Base-by-base conservation (phyloP, 768 basidiomycete species). In the Kwoniella dendrophila region DNA sequence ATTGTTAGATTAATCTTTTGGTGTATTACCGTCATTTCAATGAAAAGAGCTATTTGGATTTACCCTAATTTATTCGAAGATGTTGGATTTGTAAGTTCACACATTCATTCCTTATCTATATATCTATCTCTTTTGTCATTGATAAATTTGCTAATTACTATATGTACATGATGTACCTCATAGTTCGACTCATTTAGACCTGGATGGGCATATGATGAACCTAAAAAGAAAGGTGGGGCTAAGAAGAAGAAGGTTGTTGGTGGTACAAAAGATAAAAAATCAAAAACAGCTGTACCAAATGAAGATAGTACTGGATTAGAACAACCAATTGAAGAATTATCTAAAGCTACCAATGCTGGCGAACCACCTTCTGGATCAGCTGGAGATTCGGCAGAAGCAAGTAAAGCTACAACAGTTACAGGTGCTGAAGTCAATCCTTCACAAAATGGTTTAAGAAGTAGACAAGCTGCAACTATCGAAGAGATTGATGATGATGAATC, bases 1-100 rank as follows among this genome's bases (percentile, higher is more conserved):
- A 86, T 98, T 68, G 83, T 98, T 54, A 86, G 96, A 52, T 82
- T 97, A 56, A 89, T 99, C 70, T 88, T 97, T 82, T 98, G 92
- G 81, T 84, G 94, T 79, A 86, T 93, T 73, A 94, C 95, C n/a
- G 77, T 94, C 67, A 80, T 98, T 72, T 86, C 86, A 58, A 87
- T 86, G 32, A 86, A 87, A 63, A 92, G 92, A 14, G 96, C 94
- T 43, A 96, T 99, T 49, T 99, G 96, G 96, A 89, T 98, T 81
- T 99, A 97, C 83, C 96, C 96, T 0, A 88, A 95, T 76, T 82
- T 99, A 32, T 98, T 99, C 68, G 96, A 95, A 14, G 95, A 99
- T 73, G 95, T 97, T 57, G 94, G 96, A 79, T 95, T 98, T 75
- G 96, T 99, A 77, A 80, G 95, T 49, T 49, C 38, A 14, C 38